phyloP scores from a whole-genome alignment of 2,329 filamentous ascomycete species.

The Penicillium rolfsii region DNA sequence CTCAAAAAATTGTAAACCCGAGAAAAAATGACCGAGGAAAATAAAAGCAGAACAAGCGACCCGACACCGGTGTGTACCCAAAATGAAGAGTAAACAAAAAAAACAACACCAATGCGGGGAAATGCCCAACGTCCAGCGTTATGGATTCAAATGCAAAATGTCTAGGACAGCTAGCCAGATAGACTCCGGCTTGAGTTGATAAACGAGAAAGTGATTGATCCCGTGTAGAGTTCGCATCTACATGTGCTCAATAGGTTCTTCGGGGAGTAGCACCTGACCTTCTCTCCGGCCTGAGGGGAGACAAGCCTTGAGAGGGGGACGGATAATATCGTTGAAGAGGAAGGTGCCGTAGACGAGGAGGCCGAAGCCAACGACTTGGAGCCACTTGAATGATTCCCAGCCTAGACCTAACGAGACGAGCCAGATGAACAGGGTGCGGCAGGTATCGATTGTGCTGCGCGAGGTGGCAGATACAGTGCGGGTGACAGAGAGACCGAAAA shows the following conservation, averaged over 20 bases:
- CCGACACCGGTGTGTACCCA: background rate
- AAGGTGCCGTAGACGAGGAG: conserved; percentile 96
- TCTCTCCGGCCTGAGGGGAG: conserved; percentile 60
- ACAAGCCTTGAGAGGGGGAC: conserved; percentile 73
- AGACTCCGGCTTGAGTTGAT: background rate
- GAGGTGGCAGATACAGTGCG: conserved; percentile 87
- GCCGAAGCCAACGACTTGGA: conserved; percentile 86
- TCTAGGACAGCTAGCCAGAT: background rate
- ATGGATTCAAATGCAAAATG: background rate
- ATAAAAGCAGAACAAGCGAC: background rate
- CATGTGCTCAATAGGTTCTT: conserved; percentile 80
- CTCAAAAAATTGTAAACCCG: background rate
- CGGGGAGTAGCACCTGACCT: conserved; percentile 65
- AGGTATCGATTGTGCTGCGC: conserved; percentile 95
- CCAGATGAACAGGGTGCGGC: conserved; percentile 97
- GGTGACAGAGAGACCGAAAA: conserved; percentile 94
- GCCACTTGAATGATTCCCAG: conserved; percentile 97
- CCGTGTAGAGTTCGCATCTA: conserved; percentile 23
- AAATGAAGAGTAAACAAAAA: background rate
- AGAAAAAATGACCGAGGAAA: background rate
- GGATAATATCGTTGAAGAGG: conserved; percentile 91
- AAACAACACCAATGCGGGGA: background rate
- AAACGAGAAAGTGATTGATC: background rate
- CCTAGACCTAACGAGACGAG: conserved; percentile 87
- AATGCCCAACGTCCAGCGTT: conserved; percentile 3